Evolutionary conservation across 139 green algal genomes (phyloP).

Genomic region (Eudorina sp.): DNA sequence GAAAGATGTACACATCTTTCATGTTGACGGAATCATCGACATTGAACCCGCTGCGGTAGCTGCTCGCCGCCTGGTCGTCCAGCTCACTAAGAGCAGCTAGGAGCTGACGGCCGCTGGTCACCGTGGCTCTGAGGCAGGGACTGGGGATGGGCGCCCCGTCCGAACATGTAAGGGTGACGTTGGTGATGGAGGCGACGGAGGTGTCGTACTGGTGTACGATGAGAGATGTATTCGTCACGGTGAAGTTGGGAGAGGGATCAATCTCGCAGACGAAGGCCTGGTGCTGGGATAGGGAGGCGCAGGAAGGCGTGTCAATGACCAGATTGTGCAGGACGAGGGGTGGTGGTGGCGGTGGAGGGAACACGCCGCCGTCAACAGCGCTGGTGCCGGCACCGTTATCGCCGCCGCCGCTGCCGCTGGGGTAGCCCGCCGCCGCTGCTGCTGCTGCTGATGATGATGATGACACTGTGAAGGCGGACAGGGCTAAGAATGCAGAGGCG

Average conservation of each 20-base stretch:
- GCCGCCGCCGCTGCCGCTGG: too few species aligned
- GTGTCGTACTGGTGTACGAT: background rate
- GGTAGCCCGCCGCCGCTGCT: too few species aligned
- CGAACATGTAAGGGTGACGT: background rate
- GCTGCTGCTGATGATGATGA: too few species aligned
- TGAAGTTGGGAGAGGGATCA: constrained; percentile 8
- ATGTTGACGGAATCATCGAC: too few species aligned
- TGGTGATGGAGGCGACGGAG: background rate
- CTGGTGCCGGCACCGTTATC: too few species aligned
- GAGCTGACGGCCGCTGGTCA: background rate
- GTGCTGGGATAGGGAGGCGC: background rate
- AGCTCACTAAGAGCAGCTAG: background rate
- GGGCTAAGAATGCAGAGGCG: background rate
- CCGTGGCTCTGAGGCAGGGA: background rate
- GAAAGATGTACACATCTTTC: background rate
- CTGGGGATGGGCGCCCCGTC: background rate
- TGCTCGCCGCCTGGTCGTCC: background rate
- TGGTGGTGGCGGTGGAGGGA: too few species aligned
- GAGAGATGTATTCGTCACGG: background rate
- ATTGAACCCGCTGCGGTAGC: too few species aligned
- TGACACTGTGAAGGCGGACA: background rate
- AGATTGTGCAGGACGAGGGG: background rate
- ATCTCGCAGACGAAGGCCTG: background rate
- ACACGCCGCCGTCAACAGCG: too few species aligned
- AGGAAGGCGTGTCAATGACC: background rate